Base-by-base conservation (phyloP, 176 grass and related monocot species). In the Otatea glauca region DNA sequence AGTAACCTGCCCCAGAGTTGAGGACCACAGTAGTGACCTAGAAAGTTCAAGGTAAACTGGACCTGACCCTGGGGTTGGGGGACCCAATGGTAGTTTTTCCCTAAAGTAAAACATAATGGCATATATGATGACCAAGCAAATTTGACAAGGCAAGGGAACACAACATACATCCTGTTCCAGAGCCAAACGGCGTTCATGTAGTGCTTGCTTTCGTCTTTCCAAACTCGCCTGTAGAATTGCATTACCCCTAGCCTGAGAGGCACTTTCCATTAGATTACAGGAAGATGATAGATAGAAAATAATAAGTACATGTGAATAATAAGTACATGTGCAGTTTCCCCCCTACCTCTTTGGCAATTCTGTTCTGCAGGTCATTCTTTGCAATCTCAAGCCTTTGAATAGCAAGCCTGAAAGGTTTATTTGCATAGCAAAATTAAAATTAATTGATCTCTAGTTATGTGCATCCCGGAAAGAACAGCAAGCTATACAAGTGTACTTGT, bases 151-250 rank as follows among this genome's bases (percentile, higher is more conserved):
- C 66, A 72, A 77, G 80, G 74, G 7, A 76, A 88, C 79, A 56
- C 92, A 92, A 56, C 92, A 92, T 96, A 99, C 96, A 96, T 99
- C 97, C 88, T 99, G 97, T 89, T 99, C 97, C 84, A 99, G 87
- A 66, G 92, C 97, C 84, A 99, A 81, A 44, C 97, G 92, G 18
- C 92, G 97, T 75, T 99, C 97, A 86, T 96, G 97, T 70, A 99
- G 81, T 47, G 97, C 97, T 88, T 99, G 97, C 77, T 99, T 99
- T 86, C 97, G 94, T 94, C 93, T 99, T 92, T 99, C 93, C 85
- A 99, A 87, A 82, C 97, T 99, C 42, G 97, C 92, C 67, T 99
- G 97, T 72, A 99, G 87, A 84, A 99, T 94, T 69, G 97, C 90
- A 92, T 99, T 99, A 38, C 97, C 97, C 86, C 93, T 94, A 72